A percentile compares a stretch with the other conserved stretches of the same genome.
These are phyloP conservation scores for Syzygium jambos DNA, from an alignment of 345 rosid species.

Conservation along the genomic window DNA sequence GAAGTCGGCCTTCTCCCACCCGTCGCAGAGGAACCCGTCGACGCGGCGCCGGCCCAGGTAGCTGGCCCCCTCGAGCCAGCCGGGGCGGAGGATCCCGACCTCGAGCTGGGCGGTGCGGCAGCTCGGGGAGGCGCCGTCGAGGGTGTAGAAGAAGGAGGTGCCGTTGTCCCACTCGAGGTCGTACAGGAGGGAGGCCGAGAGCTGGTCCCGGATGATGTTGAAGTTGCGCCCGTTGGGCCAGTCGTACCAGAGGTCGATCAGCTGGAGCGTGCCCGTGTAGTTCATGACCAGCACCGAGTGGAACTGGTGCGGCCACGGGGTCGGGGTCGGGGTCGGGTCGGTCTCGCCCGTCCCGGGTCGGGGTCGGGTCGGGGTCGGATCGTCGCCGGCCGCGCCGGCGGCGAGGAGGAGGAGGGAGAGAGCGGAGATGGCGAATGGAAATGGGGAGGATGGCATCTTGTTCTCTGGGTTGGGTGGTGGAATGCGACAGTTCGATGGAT, in stretches of 20 bases:
- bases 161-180: constrained; percentile 65
- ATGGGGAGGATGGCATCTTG: not conserved
- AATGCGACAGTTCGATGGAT: not conserved
- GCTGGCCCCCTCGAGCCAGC: constrained; percentile 48
- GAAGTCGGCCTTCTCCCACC: constrained; percentile 59
- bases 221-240: constrained; percentile 53
- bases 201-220: constrained; percentile 47
- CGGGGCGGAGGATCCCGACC: constrained; percentile 55
- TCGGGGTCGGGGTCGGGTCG: constrained; percentile 3
- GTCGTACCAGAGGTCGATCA: constrained; percentile 59
- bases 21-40: constrained; percentile 51
- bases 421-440: not conserved
- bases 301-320: constrained; percentile 47
- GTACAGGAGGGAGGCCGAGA: constrained; percentile 26
- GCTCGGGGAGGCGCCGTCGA: constrained; percentile 11
- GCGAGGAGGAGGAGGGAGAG: not conserved
- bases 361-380: not conserved
- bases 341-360: not conserved
- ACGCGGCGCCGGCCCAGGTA: constrained; percentile 43
- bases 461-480: not conserved
- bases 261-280: constrained; percentile 25
- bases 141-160: constrained; percentile 42
- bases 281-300: constrained; percentile 45
- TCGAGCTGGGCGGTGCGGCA: constrained; percentile 24
- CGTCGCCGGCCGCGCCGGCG: not conserved